Evolutionary conservation across 2,329 filamentous ascomycete genomes (phyloP).

Genomic region (Neoascochyta sp.): DNA sequence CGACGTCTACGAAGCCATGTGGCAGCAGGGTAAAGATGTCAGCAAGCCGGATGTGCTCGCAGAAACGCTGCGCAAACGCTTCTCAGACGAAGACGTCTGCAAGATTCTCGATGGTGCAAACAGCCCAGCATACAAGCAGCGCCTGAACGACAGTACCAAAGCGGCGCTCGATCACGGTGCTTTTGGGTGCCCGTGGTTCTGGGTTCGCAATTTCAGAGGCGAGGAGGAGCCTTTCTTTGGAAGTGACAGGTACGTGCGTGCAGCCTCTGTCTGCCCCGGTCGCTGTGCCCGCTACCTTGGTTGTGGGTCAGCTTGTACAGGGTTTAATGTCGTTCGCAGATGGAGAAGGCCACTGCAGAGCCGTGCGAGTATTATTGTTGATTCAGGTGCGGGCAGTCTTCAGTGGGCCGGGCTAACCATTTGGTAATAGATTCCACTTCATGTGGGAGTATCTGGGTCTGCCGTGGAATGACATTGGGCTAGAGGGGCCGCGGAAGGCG

Average conservation of each 20-base stretch:
- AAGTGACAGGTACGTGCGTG: conserved; percentile 65
- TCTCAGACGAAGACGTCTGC: conserved; percentile 52
- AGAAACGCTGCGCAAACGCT: conserved; percentile 45
- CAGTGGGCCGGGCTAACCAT: too few relatives aligned
- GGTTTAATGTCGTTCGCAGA: conserved; percentile 9
- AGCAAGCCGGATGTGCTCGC: conserved; percentile 55
- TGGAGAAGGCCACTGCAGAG: too few relatives aligned
- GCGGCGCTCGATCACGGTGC: conserved; percentile 62
- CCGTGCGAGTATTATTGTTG: too few relatives aligned
- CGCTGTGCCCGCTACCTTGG: too few relatives aligned
- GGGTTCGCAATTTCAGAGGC: conserved; percentile 59
- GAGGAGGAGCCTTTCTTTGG: conserved; percentile 69
- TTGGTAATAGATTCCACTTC: conserved; percentile 56
- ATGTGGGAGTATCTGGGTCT: conserved; percentile 65
- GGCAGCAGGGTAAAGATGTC: conserved; percentile 58
- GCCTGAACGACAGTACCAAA: conserved; percentile 57
- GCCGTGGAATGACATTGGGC: conserved; percentile 54
- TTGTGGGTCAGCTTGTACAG: too few relatives aligned
- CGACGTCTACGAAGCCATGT: conserved; percentile 59
- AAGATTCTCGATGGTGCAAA: conserved; percentile 54
- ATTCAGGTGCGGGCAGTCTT: too few relatives aligned
- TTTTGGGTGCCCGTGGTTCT: conserved; percentile 75
- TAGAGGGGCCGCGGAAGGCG: conserved; percentile 33
- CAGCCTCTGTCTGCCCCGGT: too few relatives aligned
- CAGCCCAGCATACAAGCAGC: conserved; percentile 51